Base-by-base conservation (phyloP, 805 yeast species). In the Priceomyces melissophilus region DNA sequence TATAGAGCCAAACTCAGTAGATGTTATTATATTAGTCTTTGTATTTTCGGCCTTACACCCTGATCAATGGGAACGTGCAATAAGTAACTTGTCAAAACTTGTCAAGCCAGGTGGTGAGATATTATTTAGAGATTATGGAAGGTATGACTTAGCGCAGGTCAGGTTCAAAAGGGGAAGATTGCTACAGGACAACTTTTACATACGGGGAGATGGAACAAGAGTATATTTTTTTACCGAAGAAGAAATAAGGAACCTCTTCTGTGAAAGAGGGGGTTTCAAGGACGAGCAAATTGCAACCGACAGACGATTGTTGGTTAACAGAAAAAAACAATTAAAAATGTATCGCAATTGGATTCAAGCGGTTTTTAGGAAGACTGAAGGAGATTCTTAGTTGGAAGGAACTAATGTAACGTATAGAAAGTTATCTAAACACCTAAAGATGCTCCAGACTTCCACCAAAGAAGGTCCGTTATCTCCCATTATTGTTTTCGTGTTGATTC, bases 151-250 rank as follows among this genome's bases (percentile, higher is more conserved):
- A 62, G 96, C 99, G 0, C 99, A 93, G 59, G 84, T 93, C 41
- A 68, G 99, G 52, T 89, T 91, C 70, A 93, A 93, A 64, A 86
- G 85, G 60, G 84, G 87, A 36, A 77, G 98, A 53, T 64, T 87
- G 20, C 61, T 93, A 41, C 96, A 87, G 40, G 97, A 91, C 42
- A 90, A 93, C 62, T 93, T 93, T 57, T 93, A 93, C 63, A 88
- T 90, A 30, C 79, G 99, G 55, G 99, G 99, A 30, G 99, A 93
- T 60, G 99, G 99, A 36, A 93, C 99, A 0, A 74, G 99, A 52
- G 99, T 93, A 10, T 93, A 93, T 61, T 93, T 93, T 67, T 93
- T 93, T 69, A 87, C 96, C 2, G 98, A 91, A 58, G 96, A 91
- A 44, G 96, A 93, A 64, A 63, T 91, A 43, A 71, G 86, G 46